Conservation (phyloP, 2,329 filamentous ascomycete genomes). For the Teratosphaeria gauchensis region DNA sequence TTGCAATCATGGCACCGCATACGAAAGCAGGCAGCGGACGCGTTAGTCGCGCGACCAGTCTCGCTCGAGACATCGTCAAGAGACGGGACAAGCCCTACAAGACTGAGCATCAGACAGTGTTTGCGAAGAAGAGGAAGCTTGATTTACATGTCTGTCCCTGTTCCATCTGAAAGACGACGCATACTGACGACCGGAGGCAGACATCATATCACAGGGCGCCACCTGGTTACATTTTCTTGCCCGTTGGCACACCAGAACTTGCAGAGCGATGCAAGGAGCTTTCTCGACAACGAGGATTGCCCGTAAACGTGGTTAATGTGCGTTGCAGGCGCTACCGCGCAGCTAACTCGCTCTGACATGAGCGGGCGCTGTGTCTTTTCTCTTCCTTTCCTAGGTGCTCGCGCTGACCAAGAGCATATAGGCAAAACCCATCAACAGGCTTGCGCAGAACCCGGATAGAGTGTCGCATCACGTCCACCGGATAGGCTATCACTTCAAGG, state of each 20-base stretch:
- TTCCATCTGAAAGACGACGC: not conserved
- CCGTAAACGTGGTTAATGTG: conserved; percentile 53
- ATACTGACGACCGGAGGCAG: conserved; percentile 26
- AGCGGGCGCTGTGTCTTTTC: not conserved
- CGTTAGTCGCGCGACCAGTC: conserved; percentile 13
- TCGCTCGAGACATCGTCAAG: conserved; percentile 20
- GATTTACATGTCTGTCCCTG: conserved; percentile 37
- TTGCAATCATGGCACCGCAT: not conserved
- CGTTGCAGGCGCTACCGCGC: conserved; percentile 22
- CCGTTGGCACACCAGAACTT: conserved; percentile 50
- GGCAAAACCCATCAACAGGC: conserved; percentile 14
- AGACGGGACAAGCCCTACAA: conserved; percentile 42
- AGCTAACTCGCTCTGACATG: not conserved
- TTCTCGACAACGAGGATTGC: conserved; percentile 44
- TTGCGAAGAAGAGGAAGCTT: conserved; percentile 52
- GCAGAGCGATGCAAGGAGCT: conserved; percentile 51
- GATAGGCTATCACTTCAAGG: conserved; percentile 55
- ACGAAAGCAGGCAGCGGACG: conserved; percentile 2
- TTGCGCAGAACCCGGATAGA: conserved; percentile 15
- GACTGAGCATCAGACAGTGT: conserved; percentile 48
- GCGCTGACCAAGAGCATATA: conserved; percentile 1
- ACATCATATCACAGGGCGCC: conserved; percentile 47
- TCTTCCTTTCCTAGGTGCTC: not conserved
- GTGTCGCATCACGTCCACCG: conserved; percentile 52
- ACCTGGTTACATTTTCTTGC: conserved; percentile 51